Evolutionary conservation across 768 basidiomycete species (phyloP).

Genomic region (Astraeus odoratus): DNA sequence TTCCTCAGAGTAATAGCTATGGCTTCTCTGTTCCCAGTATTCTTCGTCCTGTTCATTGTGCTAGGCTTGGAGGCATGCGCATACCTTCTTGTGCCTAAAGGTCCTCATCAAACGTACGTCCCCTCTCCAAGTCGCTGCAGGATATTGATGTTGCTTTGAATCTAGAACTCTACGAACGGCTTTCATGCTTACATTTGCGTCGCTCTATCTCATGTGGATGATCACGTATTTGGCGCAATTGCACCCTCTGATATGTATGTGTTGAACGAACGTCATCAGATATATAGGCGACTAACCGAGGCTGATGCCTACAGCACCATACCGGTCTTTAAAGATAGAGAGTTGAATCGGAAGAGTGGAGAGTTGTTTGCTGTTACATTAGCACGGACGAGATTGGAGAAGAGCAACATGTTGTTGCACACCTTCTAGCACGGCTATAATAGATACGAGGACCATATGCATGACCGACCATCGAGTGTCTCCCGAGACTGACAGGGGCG

Average conservation of each 20-base stretch:
- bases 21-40: constrained; percentile 64
- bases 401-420: too few species aligned
- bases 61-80: constrained; percentile 55
- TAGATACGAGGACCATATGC: too few species aligned
- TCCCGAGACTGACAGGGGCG: too few species aligned
- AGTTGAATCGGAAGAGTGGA: too few species aligned
- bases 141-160: background rate
- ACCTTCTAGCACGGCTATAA: too few species aligned
- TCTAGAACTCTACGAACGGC: constrained; percentile 76
- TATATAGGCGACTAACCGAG: constrained; percentile 2
- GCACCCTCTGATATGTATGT: constrained; percentile 80
- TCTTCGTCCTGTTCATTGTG: constrained; percentile 60
- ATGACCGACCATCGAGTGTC: too few species aligned
- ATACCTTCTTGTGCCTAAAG: constrained; percentile 75
- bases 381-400: too few species aligned
- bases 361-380: too few species aligned
- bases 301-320: constrained; percentile 14
- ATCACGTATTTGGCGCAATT: constrained; percentile 95
- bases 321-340: constrained; percentile 10
- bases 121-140: background rate
- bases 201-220: constrained; percentile 95
- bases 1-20: constrained; percentile 28
- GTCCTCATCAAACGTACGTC: constrained; percentile 83
- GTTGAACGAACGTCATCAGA: background rate
- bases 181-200: constrained; percentile 68